Evolutionary conservation across 2,329 filamentous ascomycete genomes (phyloP).

Genomic region (Colletotrichum cordylinicola): DNA sequence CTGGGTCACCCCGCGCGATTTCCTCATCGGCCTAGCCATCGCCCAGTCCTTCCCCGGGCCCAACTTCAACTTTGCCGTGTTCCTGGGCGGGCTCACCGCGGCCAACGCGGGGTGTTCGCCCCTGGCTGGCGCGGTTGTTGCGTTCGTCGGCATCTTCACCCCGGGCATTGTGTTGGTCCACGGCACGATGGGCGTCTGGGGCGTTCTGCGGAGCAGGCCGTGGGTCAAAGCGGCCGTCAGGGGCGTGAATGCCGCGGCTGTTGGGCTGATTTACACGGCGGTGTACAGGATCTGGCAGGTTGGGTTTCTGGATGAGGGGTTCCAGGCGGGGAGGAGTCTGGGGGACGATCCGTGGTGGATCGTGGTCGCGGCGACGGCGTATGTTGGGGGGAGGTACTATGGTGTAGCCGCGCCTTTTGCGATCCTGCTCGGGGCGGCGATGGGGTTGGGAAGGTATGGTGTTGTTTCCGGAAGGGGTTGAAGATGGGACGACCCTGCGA

Average conservation of each 20-base stretch:
- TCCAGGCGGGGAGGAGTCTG: slow-evolving; percentile 50
- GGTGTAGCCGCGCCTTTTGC: slow-evolving; percentile 34
- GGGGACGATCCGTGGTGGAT: slow-evolving; percentile 64
- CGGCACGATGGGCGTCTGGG: slow-evolving; percentile 57
- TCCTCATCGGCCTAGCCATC: slow-evolving; percentile 70
- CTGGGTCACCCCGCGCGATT: slow-evolving; percentile 70
- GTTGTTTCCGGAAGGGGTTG: slow-evolving; percentile 24
- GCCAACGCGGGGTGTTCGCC: slow-evolving; percentile 38
- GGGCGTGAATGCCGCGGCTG: slow-evolving; percentile 60
- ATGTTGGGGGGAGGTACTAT: slow-evolving; percentile 38
- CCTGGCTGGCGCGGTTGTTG: slow-evolving; percentile 52
- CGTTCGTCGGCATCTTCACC: slow-evolving; percentile 52
- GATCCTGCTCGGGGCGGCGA: slow-evolving; percentile 36
- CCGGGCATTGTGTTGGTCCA: slow-evolving; percentile 50
- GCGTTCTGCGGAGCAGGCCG: slow-evolving; percentile 44
- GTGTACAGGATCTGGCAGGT: slow-evolving; percentile 64
- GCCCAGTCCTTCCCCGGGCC: slow-evolving; percentile 67
- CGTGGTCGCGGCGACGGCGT: slow-evolving; percentile 51
- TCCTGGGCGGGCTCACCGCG: slow-evolving; percentile 55
- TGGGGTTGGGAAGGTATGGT: slow-evolving; percentile 38
- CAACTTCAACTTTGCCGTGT: slow-evolving; percentile 57
- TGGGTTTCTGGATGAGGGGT: slow-evolving; percentile 53
- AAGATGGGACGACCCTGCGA: not conserved
- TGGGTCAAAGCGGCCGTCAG: slow-evolving; percentile 50
- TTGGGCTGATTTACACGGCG: slow-evolving; percentile 63